A percentile compares a stretch with the other conserved stretches of the same genome.
Conservation (phyloP, 805 yeast species). For the Candida germanica region DNA sequence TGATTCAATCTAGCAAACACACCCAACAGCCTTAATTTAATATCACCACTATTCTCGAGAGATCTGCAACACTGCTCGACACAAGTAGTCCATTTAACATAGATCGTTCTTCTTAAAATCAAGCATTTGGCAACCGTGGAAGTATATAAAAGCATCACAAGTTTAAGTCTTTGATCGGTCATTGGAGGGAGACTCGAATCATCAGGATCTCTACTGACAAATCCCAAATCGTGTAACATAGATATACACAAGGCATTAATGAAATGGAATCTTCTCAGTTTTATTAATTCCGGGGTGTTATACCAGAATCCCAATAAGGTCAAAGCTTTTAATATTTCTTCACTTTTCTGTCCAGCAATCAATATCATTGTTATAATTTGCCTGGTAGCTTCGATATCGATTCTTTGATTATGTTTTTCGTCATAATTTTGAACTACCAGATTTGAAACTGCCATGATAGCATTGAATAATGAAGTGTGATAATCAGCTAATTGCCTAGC, state of each 20-base stretch:
- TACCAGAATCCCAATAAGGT: slow-evolving; percentile 73
- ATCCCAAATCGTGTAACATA: slow-evolving; percentile 73
- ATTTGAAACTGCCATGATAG: slow-evolving; percentile 62
- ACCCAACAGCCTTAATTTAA: slow-evolving; percentile 45
- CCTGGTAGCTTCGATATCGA: slow-evolving; percentile 54
- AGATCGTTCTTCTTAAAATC: slow-evolving; percentile 60
- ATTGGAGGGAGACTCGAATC: slow-evolving; percentile 4
- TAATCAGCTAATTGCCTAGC: slow-evolving; percentile 47
- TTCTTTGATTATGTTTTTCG: slow-evolving; percentile 40
- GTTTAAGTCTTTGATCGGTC: slow-evolving; percentile 43
- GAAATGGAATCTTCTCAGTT: slow-evolving; percentile 73
- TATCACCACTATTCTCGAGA: slow-evolving; percentile 38
- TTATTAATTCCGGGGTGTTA: slow-evolving; percentile 77
- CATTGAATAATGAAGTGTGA: slow-evolving; percentile 61
- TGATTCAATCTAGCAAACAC: slow-evolving; percentile 57
- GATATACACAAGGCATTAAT: slow-evolving; percentile 62
- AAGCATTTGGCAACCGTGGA: slow-evolving; percentile 62
- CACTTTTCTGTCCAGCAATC: slow-evolving; percentile 65
- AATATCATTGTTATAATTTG: slow-evolving; percentile 57
- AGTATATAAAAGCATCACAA: slow-evolving; percentile 59
- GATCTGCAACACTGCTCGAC: slow-evolving; percentile 56
- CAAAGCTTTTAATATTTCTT: slow-evolving; percentile 63
- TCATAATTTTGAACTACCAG: slow-evolving; percentile 34
- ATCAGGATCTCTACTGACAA: slow-evolving; percentile 47
- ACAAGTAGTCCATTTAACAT: slow-evolving; percentile 62